Evolutionary conservation across 192 early-diverging fungal genomes (phyloP), one percentile per base, ranked within the genome.

Genomic region (Coemansia sp.): DNA sequence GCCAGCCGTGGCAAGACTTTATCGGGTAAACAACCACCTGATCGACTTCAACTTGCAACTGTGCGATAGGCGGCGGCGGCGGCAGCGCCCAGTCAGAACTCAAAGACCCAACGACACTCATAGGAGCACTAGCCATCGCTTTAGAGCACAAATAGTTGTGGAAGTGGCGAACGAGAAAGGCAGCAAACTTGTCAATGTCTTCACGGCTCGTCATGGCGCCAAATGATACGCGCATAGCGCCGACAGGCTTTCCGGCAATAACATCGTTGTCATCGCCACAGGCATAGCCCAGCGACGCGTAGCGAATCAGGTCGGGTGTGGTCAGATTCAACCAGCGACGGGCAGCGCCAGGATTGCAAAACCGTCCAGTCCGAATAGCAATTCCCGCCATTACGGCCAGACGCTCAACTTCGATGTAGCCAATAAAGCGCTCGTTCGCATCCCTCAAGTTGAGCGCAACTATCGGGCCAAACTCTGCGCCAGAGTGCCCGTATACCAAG

Each of bases 321-420:
- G 83, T 71, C 6, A 96, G 62, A n/a, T 79, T 42, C 4, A 94
- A 77, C 86, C 88, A 89, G 10, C 68, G 67, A 32, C 92, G 86
- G 31, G 88, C 79, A 1, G 92, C 89, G 31, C 94, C 94, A 17
- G 91, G 91, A 60, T 95, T 95, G 84, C 94, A 95, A 70, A 89
- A 90, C 29, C 91, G 84, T 0, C 94, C 94, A 0, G 86, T 71
- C 0, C 94, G 85, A 29, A 95, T 45, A 53, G 91, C 87, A 31
- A 95, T 89, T 19, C 87, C 78, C 19, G 87, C 70, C 69, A 88
- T 76, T 25, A 74, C 73, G 10, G 93, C 92, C 60, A 94, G 73
- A 22, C 84, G 67, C 62, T 89, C 85, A 2, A 95, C 91, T 43
- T 88, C 85, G 24, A 77, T 62, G 58, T 86, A 88, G 10, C 91